These are phyloP conservation scores for Gentiana straminea DNA, from an alignment of 257 asterid species.

Conservation along the genomic window DNA sequence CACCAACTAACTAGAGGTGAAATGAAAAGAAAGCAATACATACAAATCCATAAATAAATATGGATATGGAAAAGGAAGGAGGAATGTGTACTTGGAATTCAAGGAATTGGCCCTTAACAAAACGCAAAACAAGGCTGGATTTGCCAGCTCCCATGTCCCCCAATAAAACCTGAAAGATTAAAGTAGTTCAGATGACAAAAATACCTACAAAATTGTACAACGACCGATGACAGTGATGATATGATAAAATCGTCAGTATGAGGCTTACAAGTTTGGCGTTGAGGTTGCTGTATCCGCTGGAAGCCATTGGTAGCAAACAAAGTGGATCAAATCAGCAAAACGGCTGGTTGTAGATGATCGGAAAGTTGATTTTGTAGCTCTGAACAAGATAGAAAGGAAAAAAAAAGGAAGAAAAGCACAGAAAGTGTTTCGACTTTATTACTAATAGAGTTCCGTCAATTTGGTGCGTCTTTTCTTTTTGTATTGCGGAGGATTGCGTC, in stretches of 20 bases:
- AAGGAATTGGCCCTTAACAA: constrained; percentile 85
- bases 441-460: too few species aligned
- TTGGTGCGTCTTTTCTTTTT: too few species aligned
- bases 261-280: constrained; percentile 70
- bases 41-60: background rate
- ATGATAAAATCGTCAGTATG: background rate
- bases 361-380: background rate
- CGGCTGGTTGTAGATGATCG: background rate
- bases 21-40: background rate
- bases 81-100: constrained; percentile 55
- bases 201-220: background rate
- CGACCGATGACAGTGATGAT: background rate
- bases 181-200: background rate
- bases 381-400: too few species aligned
- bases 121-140: constrained; percentile 88
- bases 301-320: constrained; percentile 24
- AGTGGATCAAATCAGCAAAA: background rate
- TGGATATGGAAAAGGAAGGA: background rate
- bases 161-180: constrained; percentile 50
- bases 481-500: too few species aligned
- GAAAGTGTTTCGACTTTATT: too few species aligned
- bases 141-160: constrained; percentile 98
- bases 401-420: too few species aligned
- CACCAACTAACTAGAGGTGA: background rate
- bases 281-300: constrained; percentile 53